Conservation (phyloP, 495 filamentous ascomycete genomes). For the Trichoderma gamsii region DNA sequence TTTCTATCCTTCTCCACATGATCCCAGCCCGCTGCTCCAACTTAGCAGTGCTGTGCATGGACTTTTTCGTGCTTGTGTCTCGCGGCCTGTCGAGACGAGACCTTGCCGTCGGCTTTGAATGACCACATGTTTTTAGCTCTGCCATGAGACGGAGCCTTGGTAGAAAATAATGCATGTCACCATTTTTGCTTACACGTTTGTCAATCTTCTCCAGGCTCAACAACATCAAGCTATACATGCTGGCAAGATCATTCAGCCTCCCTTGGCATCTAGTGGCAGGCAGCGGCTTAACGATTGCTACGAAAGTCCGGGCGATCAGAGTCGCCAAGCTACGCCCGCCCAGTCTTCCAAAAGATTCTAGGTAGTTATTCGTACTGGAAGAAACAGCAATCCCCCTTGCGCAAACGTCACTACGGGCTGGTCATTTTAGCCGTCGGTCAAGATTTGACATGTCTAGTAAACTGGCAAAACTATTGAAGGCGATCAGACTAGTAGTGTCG, state of each 20-base stretch:
- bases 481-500: background rate
- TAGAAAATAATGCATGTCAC: background rate
- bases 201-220: too few relatives aligned
- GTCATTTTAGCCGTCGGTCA: background rate
- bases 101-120: background rate
- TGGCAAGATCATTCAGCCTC: too few relatives aligned
- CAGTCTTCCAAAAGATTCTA: background rate
- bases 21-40: background rate
- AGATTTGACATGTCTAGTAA: background rate
- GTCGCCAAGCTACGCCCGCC: background rate
- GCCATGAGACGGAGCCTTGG: background rate
- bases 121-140: background rate
- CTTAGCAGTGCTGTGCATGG: too few relatives aligned
- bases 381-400: background rate
- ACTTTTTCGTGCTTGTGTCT: background rate
- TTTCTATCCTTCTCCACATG: constrained; percentile 4
- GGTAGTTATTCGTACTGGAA: background rate
- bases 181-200: background rate
- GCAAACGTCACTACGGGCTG: background rate
- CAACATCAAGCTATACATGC: too few relatives aligned
- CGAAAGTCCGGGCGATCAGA: background rate
- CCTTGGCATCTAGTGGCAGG: too few relatives aligned
- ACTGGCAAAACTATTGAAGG: background rate
- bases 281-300: too few relatives aligned
- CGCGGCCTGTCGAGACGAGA: background rate